Conservation (phyloP, 257 asterid genomes). For the Echites panduratus region DNA sequence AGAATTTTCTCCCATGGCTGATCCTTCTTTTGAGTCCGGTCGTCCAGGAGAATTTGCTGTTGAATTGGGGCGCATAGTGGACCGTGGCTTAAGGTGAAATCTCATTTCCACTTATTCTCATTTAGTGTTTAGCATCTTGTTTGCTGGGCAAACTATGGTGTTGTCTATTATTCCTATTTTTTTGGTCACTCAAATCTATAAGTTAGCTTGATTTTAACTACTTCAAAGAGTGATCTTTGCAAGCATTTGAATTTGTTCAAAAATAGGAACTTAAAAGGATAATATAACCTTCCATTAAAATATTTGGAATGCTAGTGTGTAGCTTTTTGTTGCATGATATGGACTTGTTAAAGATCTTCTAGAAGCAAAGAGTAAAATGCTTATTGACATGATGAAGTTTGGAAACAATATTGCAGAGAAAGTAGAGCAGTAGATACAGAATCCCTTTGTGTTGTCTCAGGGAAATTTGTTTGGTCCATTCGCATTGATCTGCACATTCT, state of each 20-base stretch:
- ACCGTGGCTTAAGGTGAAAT: conserved; percentile 86
- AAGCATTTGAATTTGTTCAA: background rate
- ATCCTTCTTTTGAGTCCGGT: conserved; percentile 87
- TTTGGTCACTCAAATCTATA: background rate
- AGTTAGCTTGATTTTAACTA: background rate
- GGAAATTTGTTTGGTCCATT: conserved; percentile 93
- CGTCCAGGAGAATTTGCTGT: conserved; percentile 90
- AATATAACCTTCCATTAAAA: background rate
- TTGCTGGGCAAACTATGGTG: background rate
- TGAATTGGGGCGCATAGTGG: conserved; percentile 90
- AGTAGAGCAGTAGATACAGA: conserved; percentile 97
- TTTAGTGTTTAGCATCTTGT: background rate
- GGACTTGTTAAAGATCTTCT: background rate
- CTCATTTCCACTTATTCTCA: background rate
- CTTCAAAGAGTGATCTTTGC: background rate
- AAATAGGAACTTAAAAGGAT: background rate
- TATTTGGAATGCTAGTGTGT: background rate
- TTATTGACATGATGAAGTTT: background rate
- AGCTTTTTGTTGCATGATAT: background rate
- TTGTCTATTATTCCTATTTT: background rate
- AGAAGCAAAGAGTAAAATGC: background rate
- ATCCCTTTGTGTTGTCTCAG: conserved; percentile 89
- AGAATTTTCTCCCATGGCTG: conserved; percentile 99
- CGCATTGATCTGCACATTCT: conserved; percentile 85
- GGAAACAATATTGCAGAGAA: conserved; percentile 48